A percentile compares a stretch with the other conserved stretches of the same genome.
Conservation (phyloP, 257 asterid species). For the Primulina tabacum region DNA sequence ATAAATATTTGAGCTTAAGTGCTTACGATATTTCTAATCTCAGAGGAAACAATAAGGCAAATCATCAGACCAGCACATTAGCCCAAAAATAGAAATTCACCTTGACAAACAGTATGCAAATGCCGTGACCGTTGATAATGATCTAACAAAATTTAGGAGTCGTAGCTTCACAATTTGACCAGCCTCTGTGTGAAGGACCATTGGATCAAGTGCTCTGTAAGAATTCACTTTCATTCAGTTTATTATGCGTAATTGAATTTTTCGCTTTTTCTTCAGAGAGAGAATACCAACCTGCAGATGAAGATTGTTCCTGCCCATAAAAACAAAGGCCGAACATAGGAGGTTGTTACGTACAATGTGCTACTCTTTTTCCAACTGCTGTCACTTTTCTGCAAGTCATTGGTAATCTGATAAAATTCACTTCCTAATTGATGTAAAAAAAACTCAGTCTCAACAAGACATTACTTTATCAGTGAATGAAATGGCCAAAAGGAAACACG, state of each 20-base stretch:
- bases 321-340: slow-evolving; percentile 74
- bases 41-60: slow-evolving; percentile 15
- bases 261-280: slow-evolving; percentile 18
- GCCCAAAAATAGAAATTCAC: slow-evolving; percentile 35
- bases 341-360: slow-evolving; percentile 60
- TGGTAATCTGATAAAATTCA: slow-evolving; percentile 15
- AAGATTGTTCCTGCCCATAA: slow-evolving; percentile 78
- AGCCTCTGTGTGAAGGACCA: slow-evolving; percentile 76
- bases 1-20: neutral
- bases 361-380: slow-evolving; percentile 85
- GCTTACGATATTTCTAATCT: neutral
- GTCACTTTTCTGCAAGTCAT: slow-evolving; percentile 60
- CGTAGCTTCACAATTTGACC: slow-evolving; percentile 80
- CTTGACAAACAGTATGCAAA: slow-evolving; percentile 89
- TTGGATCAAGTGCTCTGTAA: slow-evolving; percentile 83
- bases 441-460: slow-evolving; percentile 15
- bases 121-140: slow-evolving; percentile 86
- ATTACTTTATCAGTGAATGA: slow-evolving; percentile 6
- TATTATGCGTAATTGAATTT: slow-evolving; percentile 7
- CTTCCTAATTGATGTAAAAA: slow-evolving; percentile 9
- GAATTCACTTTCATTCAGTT: slow-evolving; percentile 28
- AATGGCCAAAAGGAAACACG: neutral
- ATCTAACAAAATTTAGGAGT: slow-evolving; percentile 76
- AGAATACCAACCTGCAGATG: slow-evolving; percentile 74
- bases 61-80: neutral